phyloP scores from a whole-genome alignment of 2,329 filamentous ascomycete genomes.

The Botrytis tulipae region DNA sequence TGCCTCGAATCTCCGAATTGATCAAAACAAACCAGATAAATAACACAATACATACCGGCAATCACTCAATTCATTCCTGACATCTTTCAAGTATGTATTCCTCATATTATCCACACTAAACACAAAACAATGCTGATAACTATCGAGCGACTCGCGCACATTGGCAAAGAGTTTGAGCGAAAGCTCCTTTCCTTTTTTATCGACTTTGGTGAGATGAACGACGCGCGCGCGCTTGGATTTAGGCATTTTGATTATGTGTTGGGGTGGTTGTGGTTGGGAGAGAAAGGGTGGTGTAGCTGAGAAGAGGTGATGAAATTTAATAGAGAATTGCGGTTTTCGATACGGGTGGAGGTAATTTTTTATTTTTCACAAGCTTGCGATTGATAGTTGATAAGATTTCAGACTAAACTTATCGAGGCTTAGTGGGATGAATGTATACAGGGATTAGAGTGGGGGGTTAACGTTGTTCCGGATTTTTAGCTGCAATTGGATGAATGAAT shows the following conservation, averaged over 20 bases:
- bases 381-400: slow-evolving; percentile 24
- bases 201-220: slow-evolving; percentile 85
- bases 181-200: slow-evolving; percentile 88
- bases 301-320: neutral
- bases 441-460: slow-evolving; percentile 16
- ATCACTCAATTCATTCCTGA: slow-evolving; percentile 80
- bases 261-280: neutral
- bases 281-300: neutral
- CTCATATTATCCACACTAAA: slow-evolving; percentile 97
- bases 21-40: neutral
- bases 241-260: slow-evolving; percentile 63
- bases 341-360: slow-evolving; percentile 24
- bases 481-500: neutral
- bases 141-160: slow-evolving; percentile 78
- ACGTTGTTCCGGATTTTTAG: slow-evolving; percentile 15
- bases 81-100: slow-evolving; percentile 91
- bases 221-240: slow-evolving; percentile 92
- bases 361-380: slow-evolving; percentile 25
- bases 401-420: slow-evolving; percentile 23
- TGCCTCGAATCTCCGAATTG: neutral
- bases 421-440: neutral
- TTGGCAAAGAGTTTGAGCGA: slow-evolving; percentile 85
- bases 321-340: slow-evolving; percentile 17
- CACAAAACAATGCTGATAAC: slow-evolving; percentile 89
- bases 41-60: slow-evolving; percentile 60